Conservation (phyloP, 768 basidiomycete species). For the Auricularia auricula-judae region DNA sequence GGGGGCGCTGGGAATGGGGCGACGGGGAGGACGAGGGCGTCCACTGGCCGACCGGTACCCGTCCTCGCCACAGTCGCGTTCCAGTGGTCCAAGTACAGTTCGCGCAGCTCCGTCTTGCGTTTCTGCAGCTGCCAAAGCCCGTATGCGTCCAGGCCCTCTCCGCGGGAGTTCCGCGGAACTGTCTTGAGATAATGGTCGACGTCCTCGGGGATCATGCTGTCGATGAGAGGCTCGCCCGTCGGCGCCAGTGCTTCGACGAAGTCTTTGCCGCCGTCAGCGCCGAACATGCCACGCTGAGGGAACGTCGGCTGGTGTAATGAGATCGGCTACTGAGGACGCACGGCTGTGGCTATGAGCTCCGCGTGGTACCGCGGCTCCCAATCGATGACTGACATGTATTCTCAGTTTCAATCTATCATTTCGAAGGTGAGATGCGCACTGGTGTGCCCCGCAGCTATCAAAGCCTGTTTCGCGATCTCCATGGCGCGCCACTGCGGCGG, state of each 20-base stretch:
- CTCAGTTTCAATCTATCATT: not conserved
- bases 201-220: conserved; percentile 31
- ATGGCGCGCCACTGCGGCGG: conserved; percentile 57
- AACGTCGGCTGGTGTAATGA: too few species aligned
- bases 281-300: conserved; percentile 30
- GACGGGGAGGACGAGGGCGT: conserved; percentile 59
- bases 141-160: conserved; percentile 34
- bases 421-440: conserved; percentile 27
- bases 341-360: conserved; percentile 31
- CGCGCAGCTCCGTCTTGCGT: conserved; percentile 34
- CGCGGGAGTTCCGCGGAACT: conserved; percentile 11
- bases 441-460: conserved; percentile 52
- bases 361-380: conserved; percentile 50
- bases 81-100: conserved; percentile 55
- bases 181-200: conserved; percentile 9
- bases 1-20: conserved; percentile 52
- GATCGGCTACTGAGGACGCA: conserved; percentile 17
- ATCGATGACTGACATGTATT: conserved; percentile 43
- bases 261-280: conserved; percentile 39
- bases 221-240: conserved; percentile 45
- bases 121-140: conserved; percentile 61
- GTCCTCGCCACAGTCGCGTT: conserved; percentile 38
- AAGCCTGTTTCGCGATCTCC: conserved; percentile 40
- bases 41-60: conserved; percentile 61
- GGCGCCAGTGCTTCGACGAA: conserved; percentile 23